Evolutionary conservation across 2,329 filamentous ascomycete genomes (phyloP).

Genomic region (Penicillium polonicum): DNA sequence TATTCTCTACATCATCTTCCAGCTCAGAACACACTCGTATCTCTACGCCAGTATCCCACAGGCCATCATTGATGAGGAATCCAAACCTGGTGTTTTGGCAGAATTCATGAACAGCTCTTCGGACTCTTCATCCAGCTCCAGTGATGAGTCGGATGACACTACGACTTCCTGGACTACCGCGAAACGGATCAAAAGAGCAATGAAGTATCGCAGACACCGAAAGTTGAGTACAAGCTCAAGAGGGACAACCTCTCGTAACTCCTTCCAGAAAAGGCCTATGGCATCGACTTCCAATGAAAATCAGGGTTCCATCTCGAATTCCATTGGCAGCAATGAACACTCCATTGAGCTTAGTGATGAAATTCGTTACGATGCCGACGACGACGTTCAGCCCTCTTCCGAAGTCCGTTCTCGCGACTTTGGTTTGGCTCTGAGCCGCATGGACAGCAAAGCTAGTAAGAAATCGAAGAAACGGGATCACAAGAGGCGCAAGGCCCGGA

Average conservation of each 20-base stretch:
- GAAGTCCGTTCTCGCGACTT: conserved; percentile 34
- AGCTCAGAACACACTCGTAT: conserved; percentile 87
- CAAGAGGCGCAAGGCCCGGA: conserved; percentile 22
- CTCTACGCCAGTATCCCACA: conserved; percentile 92
- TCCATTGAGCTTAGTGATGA: conserved; percentile 32
- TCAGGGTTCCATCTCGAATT: conserved; percentile 23
- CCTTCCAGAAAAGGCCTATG: conserved; percentile 25
- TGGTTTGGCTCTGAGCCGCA: conserved; percentile 19
- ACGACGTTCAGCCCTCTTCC: conserved; percentile 20
- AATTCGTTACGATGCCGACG: conserved; percentile 29
- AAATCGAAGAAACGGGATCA: conserved; percentile 25
- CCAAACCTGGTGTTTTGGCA: conserved; percentile 78
- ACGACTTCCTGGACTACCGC: conserved; percentile 70
- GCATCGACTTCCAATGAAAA: conserved; percentile 21
- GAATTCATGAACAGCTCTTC: conserved; percentile 68
- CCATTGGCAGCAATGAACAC: conserved; percentile 22
- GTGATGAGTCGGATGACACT: conserved; percentile 65
- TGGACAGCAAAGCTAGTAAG: conserved; percentile 14
- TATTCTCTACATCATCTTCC: conserved; percentile 79
- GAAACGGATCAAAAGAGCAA: conserved; percentile 71
- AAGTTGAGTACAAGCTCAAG: conserved; percentile 74
- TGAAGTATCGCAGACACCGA: conserved; percentile 67
- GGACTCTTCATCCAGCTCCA: conserved; percentile 50
- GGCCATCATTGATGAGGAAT: conserved; percentile 87
- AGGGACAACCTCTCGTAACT: conserved; percentile 36